Base-by-base conservation (phyloP, 129 eudicot species). In the Arctium minus region DNA sequence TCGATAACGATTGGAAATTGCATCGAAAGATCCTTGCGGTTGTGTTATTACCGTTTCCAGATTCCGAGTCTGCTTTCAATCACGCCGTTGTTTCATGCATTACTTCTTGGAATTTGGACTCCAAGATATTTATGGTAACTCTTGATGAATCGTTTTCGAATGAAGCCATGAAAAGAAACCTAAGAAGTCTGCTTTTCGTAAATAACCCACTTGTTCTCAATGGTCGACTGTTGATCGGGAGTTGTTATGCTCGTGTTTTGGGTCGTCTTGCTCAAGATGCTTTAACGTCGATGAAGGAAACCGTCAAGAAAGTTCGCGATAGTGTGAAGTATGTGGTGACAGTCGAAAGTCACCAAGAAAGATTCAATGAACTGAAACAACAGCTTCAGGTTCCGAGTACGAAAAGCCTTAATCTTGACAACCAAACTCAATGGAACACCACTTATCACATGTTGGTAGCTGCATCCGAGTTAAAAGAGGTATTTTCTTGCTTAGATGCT, bases 401-500 rank as follows among this genome's bases (percentile, higher is more conserved):
- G 44, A 90, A 88, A 88, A 86, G 29, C 81, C 86, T 96, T 5
- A 60, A 76, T 68, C 85, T 91, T 42, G 99, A 93, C 77, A 90
- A 93, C 87, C 87, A 76, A 78, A 86, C 68, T 2, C 88, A 81
- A 48, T 96, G 99, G 99, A 85, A 93, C 86, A 88, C 96, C 3
- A 96, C 99, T 35, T 96, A 89, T 85, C 85, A 88, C 40, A 96
- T 96, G 99, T 72, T 96, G 86, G 79, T 86, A 50, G 86, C 99
- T 79, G 99, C 98, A 9, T 87, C 78, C 36, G 96, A 93, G 64
- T 74, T 93, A n/a, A 93, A 89, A 82, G 94, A 96, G 89, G 97
- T 91, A 4, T 91, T 93, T 75, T 85, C 89, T 67, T 89, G 94
- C 79, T 86, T 93, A 72, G 96, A 90, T 73, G 83, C 91, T 40